Percentiles rank a stretch among this genome's conserved stretches.
phyloP scores from a whole-genome alignment of 139 green algal genomes.

The Chlorella sorokiniana region DNA sequence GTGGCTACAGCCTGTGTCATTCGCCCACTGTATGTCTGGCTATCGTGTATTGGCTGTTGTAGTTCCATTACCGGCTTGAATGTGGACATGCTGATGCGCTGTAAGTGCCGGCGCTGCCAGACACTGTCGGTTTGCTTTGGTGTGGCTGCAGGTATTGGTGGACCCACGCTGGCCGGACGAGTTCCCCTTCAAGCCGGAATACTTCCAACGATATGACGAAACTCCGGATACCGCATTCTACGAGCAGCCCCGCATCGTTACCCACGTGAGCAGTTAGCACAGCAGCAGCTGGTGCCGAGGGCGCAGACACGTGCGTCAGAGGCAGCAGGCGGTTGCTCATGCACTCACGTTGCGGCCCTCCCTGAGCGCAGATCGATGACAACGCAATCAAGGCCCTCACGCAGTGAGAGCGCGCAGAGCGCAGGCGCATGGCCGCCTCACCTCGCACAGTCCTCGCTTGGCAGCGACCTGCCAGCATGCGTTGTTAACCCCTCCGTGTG shows the following conservation, averaged over 20 bases:
- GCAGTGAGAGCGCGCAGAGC: conserved; percentile 45
- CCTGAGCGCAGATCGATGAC: conserved; percentile 99
- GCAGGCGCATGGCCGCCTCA: not conserved
- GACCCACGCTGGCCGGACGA: conserved; percentile 75
- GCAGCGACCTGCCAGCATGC: too few relatives aligned
- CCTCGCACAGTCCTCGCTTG: not conserved
- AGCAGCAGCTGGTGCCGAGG: too few relatives aligned
- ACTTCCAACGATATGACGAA: conserved; percentile 64
- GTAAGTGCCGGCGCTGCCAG: too few relatives aligned
- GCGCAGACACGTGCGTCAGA: too few relatives aligned
- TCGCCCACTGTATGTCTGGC: not conserved
- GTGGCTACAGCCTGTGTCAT: not conserved
- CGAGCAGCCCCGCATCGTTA: conserved; percentile 84
- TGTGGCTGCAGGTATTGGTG: conserved; percentile 61
- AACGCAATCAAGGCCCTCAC: conserved; percentile 86
- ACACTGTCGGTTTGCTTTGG: not conserved
- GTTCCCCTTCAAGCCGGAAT: conserved; percentile 71
- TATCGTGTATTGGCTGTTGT: not conserved
- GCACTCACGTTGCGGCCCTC: too few relatives aligned
- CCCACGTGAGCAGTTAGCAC: too few relatives aligned
- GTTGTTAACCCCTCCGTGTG: too few relatives aligned
- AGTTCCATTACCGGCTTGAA: too few relatives aligned
- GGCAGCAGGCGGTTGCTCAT: too few relatives aligned
- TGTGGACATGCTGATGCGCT: too few relatives aligned
- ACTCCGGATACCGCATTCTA: conserved; percentile 72